These are phyloP conservation scores for Glycine soja DNA, from an alignment of 306 rosid genomes.

Conservation along the genomic window DNA sequence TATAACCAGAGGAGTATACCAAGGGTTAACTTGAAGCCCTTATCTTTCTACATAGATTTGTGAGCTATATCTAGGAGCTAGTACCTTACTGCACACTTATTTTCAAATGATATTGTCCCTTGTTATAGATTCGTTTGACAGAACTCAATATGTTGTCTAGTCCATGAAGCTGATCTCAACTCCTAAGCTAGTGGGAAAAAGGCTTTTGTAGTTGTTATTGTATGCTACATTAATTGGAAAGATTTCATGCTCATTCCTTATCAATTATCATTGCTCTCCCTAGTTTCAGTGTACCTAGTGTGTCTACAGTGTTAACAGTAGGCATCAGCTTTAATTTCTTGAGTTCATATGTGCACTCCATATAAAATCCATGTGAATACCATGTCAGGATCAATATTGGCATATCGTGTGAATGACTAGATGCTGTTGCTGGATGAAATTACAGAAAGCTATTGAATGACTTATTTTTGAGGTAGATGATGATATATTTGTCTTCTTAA, in stretches of 20 bases:
- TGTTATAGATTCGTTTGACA: neutral
- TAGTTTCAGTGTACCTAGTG: neutral
- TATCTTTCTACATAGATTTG: neutral
- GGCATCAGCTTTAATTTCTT: neutral
- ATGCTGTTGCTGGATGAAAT: neutral
- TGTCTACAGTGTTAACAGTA: neutral
- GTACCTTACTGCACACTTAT: neutral
- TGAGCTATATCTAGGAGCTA: neutral
- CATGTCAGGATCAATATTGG: slow-evolving; percentile 7
- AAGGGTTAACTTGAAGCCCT: neutral
- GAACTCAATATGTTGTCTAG: neutral
- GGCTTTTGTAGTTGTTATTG: neutral
- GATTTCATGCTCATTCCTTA: neutral
- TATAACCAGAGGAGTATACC: neutral
- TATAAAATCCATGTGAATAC: neutral
- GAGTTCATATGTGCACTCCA: neutral
- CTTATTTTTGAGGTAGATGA: slow-evolving; percentile 2
- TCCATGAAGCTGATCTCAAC: neutral
- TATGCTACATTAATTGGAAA: neutral
- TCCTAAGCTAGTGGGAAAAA: neutral
- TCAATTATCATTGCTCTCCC: neutral
- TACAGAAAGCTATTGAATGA: neutral
- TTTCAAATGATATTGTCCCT: neutral
- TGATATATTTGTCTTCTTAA: neutral
- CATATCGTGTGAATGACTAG: neutral